Conservation (phyloP, 257 asterid genomes). For the Solanum clarkiae region DNA sequence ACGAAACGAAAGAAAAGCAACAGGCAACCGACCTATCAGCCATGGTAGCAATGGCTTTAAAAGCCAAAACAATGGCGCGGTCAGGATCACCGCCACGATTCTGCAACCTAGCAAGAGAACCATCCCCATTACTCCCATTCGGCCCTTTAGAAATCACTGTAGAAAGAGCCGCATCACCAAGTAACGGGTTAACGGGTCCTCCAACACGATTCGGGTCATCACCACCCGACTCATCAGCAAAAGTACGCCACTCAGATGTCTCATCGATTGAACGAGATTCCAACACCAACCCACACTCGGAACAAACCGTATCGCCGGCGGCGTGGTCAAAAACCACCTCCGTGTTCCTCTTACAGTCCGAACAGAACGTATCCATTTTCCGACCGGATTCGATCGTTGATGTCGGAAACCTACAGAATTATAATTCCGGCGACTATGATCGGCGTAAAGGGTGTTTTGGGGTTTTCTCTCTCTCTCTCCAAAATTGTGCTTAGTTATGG, state of each 20-base stretch:
- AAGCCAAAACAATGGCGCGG: slow-evolving; percentile 70
- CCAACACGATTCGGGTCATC: slow-evolving; percentile 94
- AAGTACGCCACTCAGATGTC: slow-evolving; percentile 88
- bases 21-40: slow-evolving; percentile 64
- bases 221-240: slow-evolving; percentile 91
- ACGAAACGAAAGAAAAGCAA: not conserved
- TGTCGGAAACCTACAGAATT: not conserved
- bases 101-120: slow-evolving; percentile 66
- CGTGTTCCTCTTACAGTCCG: slow-evolving; percentile 88
- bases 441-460: not conserved
- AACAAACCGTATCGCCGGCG: slow-evolving; percentile 96
- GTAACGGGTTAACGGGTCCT: slow-evolving; percentile 80
- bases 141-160: slow-evolving; percentile 68
- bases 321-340: slow-evolving; percentile 90
- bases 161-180: slow-evolving; percentile 59
- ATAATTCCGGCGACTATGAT: not conserved
- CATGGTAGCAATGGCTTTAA: slow-evolving; percentile 75
- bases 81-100: slow-evolving; percentile 93
- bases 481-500: not conserved
- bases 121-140: slow-evolving; percentile 39
- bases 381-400: not conserved
- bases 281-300: slow-evolving; percentile 95
- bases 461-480: not conserved
- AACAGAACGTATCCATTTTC: slow-evolving; percentile 41
- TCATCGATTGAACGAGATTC: slow-evolving; percentile 87